A percentile compares a stretch with the other conserved stretches of the same genome.
phyloP scores from a whole-genome alignment of 1,284 basidiomycete species.

The Megacollybia platyphylla region DNA sequence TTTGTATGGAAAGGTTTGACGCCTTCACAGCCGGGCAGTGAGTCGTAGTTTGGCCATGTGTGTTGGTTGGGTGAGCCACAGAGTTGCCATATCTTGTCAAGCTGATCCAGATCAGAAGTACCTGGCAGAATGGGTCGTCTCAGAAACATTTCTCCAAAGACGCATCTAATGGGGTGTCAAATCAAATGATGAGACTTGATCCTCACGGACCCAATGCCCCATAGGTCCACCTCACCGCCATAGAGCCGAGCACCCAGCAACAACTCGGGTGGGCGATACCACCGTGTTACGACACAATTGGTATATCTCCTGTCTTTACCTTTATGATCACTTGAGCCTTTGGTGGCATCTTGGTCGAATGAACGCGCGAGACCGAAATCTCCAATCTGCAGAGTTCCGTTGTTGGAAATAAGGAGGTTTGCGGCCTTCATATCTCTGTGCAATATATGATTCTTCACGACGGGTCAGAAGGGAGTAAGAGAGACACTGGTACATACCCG shows the following conservation, averaged over 20 bases:
- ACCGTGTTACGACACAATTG: slow-evolving; percentile 96
- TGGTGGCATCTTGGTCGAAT: slow-evolving; percentile 39
- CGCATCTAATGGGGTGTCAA: slow-evolving; percentile 43
- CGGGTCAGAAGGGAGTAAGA: slow-evolving; percentile 5
- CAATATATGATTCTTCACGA: slow-evolving; percentile 75
- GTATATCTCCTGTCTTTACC: slow-evolving; percentile 73
- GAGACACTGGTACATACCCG: slow-evolving; percentile 32
- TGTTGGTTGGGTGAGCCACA: slow-evolving; percentile 81
- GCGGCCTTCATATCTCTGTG: slow-evolving; percentile 99
- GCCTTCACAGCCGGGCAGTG: slow-evolving; percentile 72
- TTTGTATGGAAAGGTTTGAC: slow-evolving; percentile 43
- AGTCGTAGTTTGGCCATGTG: slow-evolving; percentile 74
- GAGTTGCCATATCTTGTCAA: slow-evolving; percentile 82
- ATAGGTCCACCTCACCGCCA: slow-evolving; percentile 91
- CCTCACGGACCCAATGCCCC: slow-evolving; percentile 82
- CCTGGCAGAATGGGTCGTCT: slow-evolving; percentile 84
- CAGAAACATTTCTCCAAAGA: slow-evolving; percentile 93
- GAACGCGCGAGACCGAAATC: slow-evolving; percentile 94
- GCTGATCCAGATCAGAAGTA: slow-evolving; percentile 80
- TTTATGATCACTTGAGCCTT: slow-evolving; percentile 27
- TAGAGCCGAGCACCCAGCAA: slow-evolving; percentile 84
- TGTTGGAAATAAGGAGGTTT: slow-evolving; percentile 88
- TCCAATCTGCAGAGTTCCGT: slow-evolving; percentile 77
- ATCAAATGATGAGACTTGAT: slow-evolving; percentile 6
- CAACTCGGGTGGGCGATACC: slow-evolving; percentile 96